Conservation (phyloP, 768 basidiomycete species). For the Cystofilobasidium ferigula region DNA sequence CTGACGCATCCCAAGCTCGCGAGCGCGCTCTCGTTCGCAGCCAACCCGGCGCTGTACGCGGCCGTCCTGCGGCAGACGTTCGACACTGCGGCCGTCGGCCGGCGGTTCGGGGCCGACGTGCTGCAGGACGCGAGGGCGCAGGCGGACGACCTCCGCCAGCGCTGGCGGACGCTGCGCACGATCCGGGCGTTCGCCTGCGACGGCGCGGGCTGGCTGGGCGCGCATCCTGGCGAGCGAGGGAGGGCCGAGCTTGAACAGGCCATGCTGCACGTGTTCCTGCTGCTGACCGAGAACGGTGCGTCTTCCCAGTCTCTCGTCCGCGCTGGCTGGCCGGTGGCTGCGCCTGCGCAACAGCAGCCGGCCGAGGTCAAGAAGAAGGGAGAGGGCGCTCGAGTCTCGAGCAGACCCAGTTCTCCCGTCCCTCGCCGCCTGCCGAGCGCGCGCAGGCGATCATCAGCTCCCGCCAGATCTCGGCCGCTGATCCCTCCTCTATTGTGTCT, state of each 20-base stretch:
- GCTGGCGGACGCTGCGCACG: constrained; percentile 2
- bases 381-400: too few relatives aligned
- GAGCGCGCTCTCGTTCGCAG: constrained; percentile 2
- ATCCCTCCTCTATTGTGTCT: not conserved
- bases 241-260: not conserved
- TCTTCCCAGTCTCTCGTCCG: not conserved
- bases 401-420: too few relatives aligned
- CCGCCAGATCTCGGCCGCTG: not conserved
- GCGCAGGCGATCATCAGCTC: too few relatives aligned
- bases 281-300: constrained; percentile 24
- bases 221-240: not conserved
- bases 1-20: constrained; percentile 1
- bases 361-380: too few relatives aligned
- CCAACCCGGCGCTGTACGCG: constrained; percentile 15
- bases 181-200: not conserved
- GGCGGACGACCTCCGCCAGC: constrained; percentile 9
- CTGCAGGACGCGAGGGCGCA: not conserved
- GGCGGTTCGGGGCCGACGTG: not conserved
- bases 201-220: not conserved
- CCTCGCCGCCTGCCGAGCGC: too few relatives aligned
- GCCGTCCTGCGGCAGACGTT: not conserved
- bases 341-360: not conserved
- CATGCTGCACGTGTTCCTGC: constrained; percentile 9
- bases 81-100: not conserved
- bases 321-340: not conserved